Conservation (phyloP, 441 rosid genomes). For the Capsella rubella region DNA sequence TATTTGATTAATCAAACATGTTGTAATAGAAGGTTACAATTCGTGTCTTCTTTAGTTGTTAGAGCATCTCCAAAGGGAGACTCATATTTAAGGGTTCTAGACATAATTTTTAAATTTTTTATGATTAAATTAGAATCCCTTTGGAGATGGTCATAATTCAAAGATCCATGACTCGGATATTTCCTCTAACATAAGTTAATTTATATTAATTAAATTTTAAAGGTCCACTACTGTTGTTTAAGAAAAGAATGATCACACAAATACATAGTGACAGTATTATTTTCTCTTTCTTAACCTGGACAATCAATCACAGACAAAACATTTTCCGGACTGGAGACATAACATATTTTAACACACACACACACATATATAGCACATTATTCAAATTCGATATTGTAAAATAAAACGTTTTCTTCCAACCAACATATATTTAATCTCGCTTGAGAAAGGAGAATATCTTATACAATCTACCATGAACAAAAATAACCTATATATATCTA, state of each 20-base stretch:
- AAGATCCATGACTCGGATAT: not conserved
- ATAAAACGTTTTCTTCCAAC: no score
- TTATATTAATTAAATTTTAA: not conserved
- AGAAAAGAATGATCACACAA: not conserved
- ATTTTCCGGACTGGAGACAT: not conserved
- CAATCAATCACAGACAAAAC: not conserved
- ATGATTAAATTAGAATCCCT: no score
- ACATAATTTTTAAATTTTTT: no score
- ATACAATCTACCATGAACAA: not conserved
- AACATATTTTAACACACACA: not conserved
- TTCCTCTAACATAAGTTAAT: not conserved
- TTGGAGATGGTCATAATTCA: constrained; percentile 1
- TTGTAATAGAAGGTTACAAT: constrained; percentile 14
- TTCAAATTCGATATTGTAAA: no score
- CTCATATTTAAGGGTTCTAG: no score
- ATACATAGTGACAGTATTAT: not conserved
- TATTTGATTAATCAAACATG: constrained; percentile 27
- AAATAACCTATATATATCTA: not conserved
- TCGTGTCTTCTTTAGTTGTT: not conserved
- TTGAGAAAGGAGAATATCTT: no score
- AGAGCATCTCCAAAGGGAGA: no score
- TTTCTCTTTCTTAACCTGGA: not conserved
- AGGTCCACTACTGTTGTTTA: not conserved
- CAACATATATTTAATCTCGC: no score
- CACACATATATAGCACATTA: no score